phyloP scores from a whole-genome alignment of 495 filamentous ascomycete species.

The Elaphomyces granulatus region DNA sequence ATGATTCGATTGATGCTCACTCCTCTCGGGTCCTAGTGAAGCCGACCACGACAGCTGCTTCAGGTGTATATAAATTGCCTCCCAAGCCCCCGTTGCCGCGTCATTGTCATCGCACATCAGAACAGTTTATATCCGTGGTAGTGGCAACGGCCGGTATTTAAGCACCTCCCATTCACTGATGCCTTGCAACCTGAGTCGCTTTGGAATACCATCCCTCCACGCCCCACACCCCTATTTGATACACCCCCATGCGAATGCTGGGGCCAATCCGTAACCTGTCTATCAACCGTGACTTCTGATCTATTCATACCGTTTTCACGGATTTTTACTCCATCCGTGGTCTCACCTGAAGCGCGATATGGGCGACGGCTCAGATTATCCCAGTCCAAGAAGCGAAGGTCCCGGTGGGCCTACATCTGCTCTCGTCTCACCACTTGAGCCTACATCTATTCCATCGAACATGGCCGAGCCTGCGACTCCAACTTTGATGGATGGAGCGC shows the following conservation, averaged over 20 bases:
- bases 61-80: not conserved
- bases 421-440: conserved; percentile 27
- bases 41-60: not conserved
- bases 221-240: not conserved
- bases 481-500: conserved; percentile 27
- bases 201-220: not conserved
- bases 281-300: not conserved
- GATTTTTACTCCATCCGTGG: conserved; percentile 5
- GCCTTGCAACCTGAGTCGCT: not conserved
- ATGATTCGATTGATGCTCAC: not conserved
- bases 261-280: too few relatives aligned
- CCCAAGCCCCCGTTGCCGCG: not conserved
- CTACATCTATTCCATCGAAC: conserved; percentile 23
- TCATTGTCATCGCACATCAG: not conserved
- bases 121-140: not conserved
- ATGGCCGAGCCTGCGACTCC: conserved; percentile 29
- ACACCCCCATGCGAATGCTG: too few relatives aligned
- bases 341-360: conserved; percentile 23
- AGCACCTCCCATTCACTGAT: not conserved
- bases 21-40: not conserved
- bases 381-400: conserved; percentile 38
- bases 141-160: not conserved
- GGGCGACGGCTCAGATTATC: conserved; percentile 39
- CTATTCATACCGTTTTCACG: not conserved
- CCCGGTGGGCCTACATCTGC: conserved; percentile 25